These are phyloP conservation scores for Asterophora lycoperdoides DNA, from an alignment of 768 basidiomycete genomes.

Conservation along the genomic window DNA sequence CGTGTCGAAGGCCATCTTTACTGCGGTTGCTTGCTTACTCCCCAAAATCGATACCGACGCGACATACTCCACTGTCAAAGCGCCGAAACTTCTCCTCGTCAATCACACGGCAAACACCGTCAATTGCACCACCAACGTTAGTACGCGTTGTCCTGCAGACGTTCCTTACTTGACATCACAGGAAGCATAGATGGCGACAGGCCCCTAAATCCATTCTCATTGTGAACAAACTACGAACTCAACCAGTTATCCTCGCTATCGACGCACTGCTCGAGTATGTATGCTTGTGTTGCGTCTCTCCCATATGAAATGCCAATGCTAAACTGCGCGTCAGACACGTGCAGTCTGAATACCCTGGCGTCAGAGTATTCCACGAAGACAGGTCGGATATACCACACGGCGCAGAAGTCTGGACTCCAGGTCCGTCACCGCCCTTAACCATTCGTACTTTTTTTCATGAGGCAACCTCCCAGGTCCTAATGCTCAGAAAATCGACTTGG, in stretches of 20 bases:
- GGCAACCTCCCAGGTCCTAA: slow-evolving; percentile 32
- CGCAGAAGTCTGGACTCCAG: slow-evolving; percentile 62
- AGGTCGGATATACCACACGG: slow-evolving; percentile 60
- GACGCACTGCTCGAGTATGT: slow-evolving; percentile 67
- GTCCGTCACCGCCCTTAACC: slow-evolving; percentile 32
- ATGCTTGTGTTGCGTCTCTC: not conserved
- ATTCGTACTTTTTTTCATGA: not conserved
- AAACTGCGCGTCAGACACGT: slow-evolving; percentile 44
- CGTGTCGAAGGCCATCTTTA: slow-evolving; percentile 3
- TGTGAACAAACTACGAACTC: slow-evolving; percentile 78
- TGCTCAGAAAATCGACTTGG: slow-evolving; percentile 71
- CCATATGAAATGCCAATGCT: slow-evolving; percentile 7
- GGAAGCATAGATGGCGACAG: slow-evolving; percentile 35
- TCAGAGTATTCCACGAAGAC: slow-evolving; percentile 64
- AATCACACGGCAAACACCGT: slow-evolving; percentile 5
- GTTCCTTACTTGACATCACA: slow-evolving; percentile 22
- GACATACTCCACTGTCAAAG: not conserved
- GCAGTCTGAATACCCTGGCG: slow-evolving; percentile 51
- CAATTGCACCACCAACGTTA: slow-evolving; percentile 12
- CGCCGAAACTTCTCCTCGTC: slow-evolving; percentile 8
- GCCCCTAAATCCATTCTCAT: slow-evolving; percentile 65
- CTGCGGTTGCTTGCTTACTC: not conserved
- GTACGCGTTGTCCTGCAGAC: slow-evolving; percentile 4
- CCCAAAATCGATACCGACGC: not conserved
- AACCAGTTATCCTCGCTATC: slow-evolving; percentile 72